phyloP scores from a whole-genome alignment of 2,329 filamentous ascomycete species.

The Aspergillus aculeatinus region DNA sequence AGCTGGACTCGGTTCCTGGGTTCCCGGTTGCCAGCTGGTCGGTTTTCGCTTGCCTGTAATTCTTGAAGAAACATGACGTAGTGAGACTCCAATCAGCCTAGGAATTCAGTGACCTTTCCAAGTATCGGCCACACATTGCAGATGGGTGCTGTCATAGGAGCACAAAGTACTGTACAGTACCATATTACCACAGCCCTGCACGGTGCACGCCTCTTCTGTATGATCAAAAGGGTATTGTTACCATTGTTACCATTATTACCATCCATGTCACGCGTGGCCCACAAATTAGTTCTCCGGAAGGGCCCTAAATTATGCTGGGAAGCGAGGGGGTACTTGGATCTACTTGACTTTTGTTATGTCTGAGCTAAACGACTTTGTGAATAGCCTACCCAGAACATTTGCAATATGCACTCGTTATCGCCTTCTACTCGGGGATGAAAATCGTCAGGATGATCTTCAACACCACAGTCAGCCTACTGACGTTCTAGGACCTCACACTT shows the following conservation, averaged over 20 bases:
- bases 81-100: neutral
- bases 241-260: neutral
- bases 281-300: neutral
- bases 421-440: neutral
- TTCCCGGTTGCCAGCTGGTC: neutral
- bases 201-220: too few relatives aligned
- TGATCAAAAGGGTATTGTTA: neutral
- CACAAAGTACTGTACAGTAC: neutral
- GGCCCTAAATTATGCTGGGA: slow-evolving; percentile 3
- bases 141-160: neutral
- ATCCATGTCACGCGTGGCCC: neutral
- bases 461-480: neutral
- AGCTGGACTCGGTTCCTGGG: neutral
- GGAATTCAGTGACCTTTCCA: neutral
- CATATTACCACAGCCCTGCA: neutral
- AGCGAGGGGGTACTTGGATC: neutral
- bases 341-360: neutral
- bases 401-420: neutral
- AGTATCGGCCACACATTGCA: slow-evolving; percentile 1
- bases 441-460: neutral
- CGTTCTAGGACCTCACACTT: neutral
- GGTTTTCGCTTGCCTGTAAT: neutral
- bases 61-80: neutral
- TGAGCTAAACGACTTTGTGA: neutral
- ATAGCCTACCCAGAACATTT: neutral